Base-by-base conservation (phyloP, 2,329 filamentous ascomycete genomes). In the Lecanoromycetidae sp. region DNA sequence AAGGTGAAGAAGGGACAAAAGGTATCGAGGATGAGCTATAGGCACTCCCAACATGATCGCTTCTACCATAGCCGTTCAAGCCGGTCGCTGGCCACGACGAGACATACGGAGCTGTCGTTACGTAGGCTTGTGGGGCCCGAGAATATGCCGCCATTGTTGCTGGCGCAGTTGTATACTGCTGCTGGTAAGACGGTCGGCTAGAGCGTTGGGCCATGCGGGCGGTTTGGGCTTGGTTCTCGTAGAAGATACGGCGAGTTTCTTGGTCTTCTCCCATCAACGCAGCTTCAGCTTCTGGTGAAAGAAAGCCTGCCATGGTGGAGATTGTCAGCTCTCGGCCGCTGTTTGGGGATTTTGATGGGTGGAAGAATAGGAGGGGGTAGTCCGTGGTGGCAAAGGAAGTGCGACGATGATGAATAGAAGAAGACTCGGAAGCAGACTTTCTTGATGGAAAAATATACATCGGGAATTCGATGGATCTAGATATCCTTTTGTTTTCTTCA, bases 231-330 rank as follows among this genome's bases (percentile, higher is more conserved):
- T 43, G 36, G 27, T 35, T 22, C 13, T 29, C 41, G 43, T 50
- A 40, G 17, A 39, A 48, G 8, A 43, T 17, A 32, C 40, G 51
- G n/a, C 34, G 40, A 44, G 48, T 44, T 39, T 48, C 44, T 20
- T 45, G 48, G n/a, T 52, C 48, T 25, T 48, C 34, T 9, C 41
- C 46, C 27, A 44, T n/a, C 12, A 53, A 36, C 8, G 40, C 49
- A 22, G 30, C 41, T 43, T 53, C 49, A 20, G 46, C 52, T 22
- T 46, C 42, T 25, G 35, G 39, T n/a, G 52, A 51, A 5, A 49
- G 43, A 15, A 49, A 51, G 23, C 35, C 23, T 35, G 47, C 44
- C 47, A 49, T 49, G 10, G 12, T 37, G n/a, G 37, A 17, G 12
- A 47, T 8, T 19, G 37, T 42, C 30, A 37, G n/a, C 12, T 22